Percentiles rank a stretch among this genome's conserved stretches.
Conservation (phyloP, 2,329 filamentous ascomycete genomes). For the Trichoderma lentiforme region DNA sequence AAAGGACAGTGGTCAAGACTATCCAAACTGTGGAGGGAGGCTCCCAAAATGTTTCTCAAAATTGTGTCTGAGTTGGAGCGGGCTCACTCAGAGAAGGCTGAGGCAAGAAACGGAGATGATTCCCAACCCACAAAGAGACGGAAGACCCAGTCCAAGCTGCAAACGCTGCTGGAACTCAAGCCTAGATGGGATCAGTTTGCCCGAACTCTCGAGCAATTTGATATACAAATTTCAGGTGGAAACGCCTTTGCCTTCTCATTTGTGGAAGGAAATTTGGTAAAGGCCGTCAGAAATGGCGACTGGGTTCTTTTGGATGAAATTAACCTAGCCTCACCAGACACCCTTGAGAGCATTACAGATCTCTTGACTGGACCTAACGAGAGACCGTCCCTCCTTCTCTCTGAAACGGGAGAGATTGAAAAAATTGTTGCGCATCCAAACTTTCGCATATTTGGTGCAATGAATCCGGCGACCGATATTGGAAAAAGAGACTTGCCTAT, state of each 20-base stretch:
- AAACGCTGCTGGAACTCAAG: constrained; percentile 54
- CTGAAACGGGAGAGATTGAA: constrained; percentile 91
- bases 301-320: constrained; percentile 98
- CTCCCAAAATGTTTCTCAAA: constrained; percentile 79
- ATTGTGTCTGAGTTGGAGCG: constrained; percentile 57
- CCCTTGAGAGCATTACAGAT: constrained; percentile 88
- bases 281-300: constrained; percentile 91
- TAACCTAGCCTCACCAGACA: constrained; percentile 92
- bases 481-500: constrained; percentile 92
- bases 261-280: constrained; percentile 92
- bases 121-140: constrained; percentile 66
- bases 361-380: constrained; percentile 71
- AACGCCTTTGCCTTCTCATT: constrained; percentile 90
- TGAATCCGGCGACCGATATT: constrained; percentile 98
- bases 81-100: constrained; percentile 40
- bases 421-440: constrained; percentile 84
- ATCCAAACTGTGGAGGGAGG: constrained; percentile 83
- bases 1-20: constrained; percentile 85
- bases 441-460: constrained; percentile 95
- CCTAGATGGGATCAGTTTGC: constrained; percentile 80
- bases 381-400: constrained; percentile 78
- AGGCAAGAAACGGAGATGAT: constrained; percentile 32
- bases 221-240: constrained; percentile 71
- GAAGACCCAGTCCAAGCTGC: constrained; percentile 64
- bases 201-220: constrained; percentile 70